phyloP scores from a whole-genome alignment of 1,284 basidiomycete species.

The Ceratorhiza oryzae-sativae region DNA sequence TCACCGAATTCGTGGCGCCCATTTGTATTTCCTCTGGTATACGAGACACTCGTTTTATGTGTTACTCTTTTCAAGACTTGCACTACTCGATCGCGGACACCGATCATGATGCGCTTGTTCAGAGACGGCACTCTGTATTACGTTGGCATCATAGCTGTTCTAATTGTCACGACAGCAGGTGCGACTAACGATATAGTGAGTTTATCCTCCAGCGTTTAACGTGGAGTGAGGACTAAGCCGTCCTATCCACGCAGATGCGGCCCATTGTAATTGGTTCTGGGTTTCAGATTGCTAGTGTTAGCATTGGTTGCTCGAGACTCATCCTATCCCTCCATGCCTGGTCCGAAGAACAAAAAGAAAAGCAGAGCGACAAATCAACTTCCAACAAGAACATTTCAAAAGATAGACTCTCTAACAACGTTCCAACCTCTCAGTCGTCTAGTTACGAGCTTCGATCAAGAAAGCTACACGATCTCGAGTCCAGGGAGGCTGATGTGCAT shows the following conservation, averaged over 20 bases:
- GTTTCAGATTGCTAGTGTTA: conserved; percentile 19
- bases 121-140: conserved; percentile 29
- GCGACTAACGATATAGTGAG: not conserved
- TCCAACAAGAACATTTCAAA: not conserved
- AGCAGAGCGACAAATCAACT: not conserved
- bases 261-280: conserved; percentile 17
- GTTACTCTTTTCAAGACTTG: not conserved
- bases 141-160: not conserved
- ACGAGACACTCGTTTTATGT: conserved; percentile 8
- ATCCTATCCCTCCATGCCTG: conserved; percentile 24
- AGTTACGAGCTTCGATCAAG: conserved; percentile 7
- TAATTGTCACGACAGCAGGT: conserved; percentile 6
- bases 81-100: not conserved
- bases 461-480: not conserved
- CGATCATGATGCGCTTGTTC: conserved; percentile 22
- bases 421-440: not conserved
- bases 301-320: conserved; percentile 29
- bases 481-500: not conserved
- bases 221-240: not conserved
- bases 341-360: conserved; percentile 11
- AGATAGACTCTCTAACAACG: not conserved
- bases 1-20: conserved; percentile 6
- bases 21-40: conserved; percentile 14
- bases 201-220: not conserved
- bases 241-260: not conserved